Percentiles rank a stretch among this genome's conserved stretches.
These are phyloP conservation scores for Lablab purpureus DNA, from an alignment of 306 rosid genomes.

Conservation along the genomic window DNA sequence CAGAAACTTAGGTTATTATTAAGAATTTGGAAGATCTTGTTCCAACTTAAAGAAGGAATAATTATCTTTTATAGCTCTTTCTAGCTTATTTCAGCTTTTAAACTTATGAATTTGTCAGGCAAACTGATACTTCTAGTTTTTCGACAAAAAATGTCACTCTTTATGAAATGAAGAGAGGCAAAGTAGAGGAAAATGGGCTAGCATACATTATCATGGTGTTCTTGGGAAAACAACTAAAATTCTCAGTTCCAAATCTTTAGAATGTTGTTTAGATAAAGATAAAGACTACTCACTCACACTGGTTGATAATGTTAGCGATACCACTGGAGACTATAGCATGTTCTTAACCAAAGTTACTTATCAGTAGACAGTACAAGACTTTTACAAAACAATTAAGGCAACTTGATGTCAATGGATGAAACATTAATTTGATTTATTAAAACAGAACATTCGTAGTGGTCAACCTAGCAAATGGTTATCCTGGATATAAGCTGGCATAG, in stretches of 20 bases:
- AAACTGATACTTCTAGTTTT: background rate
- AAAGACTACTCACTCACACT: background rate
- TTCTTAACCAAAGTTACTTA: constrained; percentile 1
- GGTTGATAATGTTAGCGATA: constrained; percentile 19
- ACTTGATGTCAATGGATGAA: constrained; percentile 5
- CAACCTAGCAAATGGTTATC: background rate
- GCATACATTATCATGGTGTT: background rate
- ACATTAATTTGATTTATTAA: background rate
- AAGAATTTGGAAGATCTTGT: background rate
- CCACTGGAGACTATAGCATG: background rate
- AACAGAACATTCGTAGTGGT: constrained; percentile 1
- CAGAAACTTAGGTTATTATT: background rate
- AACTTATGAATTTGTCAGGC: background rate
- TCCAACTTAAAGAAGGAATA: background rate
- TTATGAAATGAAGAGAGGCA: background rate
- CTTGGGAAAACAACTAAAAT: too few species aligned
- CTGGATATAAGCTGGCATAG: constrained; percentile 12
- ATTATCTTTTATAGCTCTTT: background rate
- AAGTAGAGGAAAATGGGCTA: background rate
- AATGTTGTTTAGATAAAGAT: too few species aligned
- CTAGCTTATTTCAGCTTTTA: background rate
- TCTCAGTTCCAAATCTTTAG: too few species aligned
- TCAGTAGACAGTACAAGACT: background rate
- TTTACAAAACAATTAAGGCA: background rate
- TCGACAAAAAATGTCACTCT: background rate